phyloP scores from a whole-genome alignment of 371 early-diverging fungal species.

The Entomophthora muscae region DNA sequence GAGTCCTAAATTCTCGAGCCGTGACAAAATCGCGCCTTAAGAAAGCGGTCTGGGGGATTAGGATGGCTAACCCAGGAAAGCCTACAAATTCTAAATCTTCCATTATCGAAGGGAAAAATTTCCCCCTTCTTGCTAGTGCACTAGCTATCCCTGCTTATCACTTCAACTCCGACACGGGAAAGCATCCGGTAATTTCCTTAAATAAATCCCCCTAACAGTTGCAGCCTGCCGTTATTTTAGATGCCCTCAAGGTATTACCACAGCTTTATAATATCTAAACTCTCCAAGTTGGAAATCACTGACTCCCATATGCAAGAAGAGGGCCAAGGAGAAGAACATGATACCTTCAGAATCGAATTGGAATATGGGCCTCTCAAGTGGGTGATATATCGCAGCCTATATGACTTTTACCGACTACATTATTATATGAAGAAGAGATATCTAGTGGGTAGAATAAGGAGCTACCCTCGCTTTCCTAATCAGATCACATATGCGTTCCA shows the following conservation, averaged over 20 bases:
- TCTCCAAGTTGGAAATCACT: constrained; percentile 2
- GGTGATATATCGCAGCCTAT: constrained; percentile 44
- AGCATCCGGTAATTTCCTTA: background rate
- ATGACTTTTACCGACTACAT: constrained; percentile 53
- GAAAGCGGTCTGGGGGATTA: background rate
- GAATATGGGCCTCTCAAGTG: constrained; percentile 66
- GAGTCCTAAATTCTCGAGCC: too few relatives aligned
- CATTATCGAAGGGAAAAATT: too few relatives aligned
- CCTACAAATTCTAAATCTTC: background rate
- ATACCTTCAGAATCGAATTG: constrained; percentile 46
- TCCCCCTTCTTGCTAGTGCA: background rate
- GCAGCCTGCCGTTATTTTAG: constrained; percentile 22
- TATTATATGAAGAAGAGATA: constrained; percentile 26
- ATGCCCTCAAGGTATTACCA: constrained; percentile 15
- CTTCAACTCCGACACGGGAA: background rate
- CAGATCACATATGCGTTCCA: constrained; percentile 20
- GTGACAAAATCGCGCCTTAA: too few relatives aligned
- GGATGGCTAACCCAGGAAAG: background rate
- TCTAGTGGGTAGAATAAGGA: constrained; percentile 19
- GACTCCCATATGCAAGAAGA: constrained; percentile 9
- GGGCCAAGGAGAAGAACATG: constrained; percentile 16
- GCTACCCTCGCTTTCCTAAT: constrained; percentile 30
- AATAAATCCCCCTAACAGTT: background rate
- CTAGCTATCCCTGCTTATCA: background rate
- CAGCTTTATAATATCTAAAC: background rate